Evolutionary conservation across 1,139 yeast species (phyloP), one percentile per base, ranked within the genome.

Genomic region (Lodderomyces metapsilosis): DNA sequence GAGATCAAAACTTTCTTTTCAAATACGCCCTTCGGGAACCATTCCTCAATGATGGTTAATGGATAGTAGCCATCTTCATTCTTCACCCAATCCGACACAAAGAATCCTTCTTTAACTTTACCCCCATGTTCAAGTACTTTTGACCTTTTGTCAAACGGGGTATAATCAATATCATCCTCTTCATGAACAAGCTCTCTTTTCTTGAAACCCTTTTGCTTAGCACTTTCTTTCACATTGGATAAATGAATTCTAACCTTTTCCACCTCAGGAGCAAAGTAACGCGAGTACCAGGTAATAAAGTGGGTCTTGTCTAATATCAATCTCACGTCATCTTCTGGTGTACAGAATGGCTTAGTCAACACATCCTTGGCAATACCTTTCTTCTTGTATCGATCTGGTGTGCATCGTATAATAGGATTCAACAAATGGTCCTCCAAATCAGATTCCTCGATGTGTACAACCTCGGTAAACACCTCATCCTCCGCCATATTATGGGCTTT

Each of bases 391-490:
- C 74, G 62, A 41, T 84, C 84, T 1, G 96, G 96, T 3, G 91
- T 85, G 64, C 96, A 88, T 62, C 96, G 74, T 53, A 87, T 76
- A 42, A 88, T 61, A 0, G 96, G 96, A 54, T 82, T 85, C 56
- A 88, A 71, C 17, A 74, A 64, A 34, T 79, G 82, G 54, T 86
- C 84, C 1, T 86, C 76, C 13, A 74, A 71, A 59, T 86, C 94
- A 1, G 40, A 34, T 58, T 87, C 95, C 3, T 78, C 82, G 16
- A 76, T 57, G 54, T 62, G 72, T 35, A 63, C 54, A 34, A 76
- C 80, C 49, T 86, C 88, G 42, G 69, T 74, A 52, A 74, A 76
- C 0, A 64, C 56, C 31, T 80, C 84, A 48, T 68, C 82, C 1
- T 76, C 79, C 12, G 68, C 78, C 83, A 84, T 73, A 55, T 85